Percentiles rank a stretch among this genome's conserved stretches.
Conservation (phyloP, 176 grass and related monocot genomes). For the Cenchrus purpureus region DNA sequence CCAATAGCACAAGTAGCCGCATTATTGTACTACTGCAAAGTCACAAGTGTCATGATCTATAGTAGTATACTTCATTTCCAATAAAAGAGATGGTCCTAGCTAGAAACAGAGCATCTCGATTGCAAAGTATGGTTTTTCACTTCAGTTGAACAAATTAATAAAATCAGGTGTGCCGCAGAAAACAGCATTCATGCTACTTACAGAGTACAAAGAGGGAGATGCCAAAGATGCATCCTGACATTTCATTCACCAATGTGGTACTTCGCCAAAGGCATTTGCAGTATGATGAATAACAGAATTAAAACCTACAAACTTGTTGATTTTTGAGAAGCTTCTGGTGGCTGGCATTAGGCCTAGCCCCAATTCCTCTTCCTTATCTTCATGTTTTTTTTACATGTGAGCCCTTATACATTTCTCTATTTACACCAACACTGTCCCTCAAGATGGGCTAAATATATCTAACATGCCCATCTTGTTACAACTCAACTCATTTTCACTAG, state of each 20-base stretch:
- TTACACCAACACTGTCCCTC: no score
- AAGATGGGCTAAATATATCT: no score
- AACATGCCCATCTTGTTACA: no score
- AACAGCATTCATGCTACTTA: neutral
- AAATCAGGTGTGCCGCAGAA: neutral
- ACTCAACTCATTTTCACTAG: no score
- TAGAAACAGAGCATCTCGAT: neutral
- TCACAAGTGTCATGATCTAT: neutral
- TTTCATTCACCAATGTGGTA: conserved; percentile 10
- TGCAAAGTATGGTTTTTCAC: neutral
- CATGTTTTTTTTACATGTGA: no score
- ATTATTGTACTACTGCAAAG: neutral
- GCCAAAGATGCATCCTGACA: conserved; percentile 12
- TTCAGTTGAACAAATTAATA: neutral
- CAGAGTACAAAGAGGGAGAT: neutral
- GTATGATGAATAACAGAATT: neutral
- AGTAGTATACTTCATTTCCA: no score
- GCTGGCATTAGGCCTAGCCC: no score
- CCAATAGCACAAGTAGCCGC: neutral
- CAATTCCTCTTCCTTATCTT: no score
- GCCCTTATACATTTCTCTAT: no score
- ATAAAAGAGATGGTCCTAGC: no score
- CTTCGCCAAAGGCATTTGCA: neutral
- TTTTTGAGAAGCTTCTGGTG: no score
- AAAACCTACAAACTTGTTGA: neutral